A percentile compares a stretch with the other conserved stretches of the same genome.
Conservation (phyloP, 2,329 filamentous ascomycete species). For the Didymosphaeria variabile region DNA sequence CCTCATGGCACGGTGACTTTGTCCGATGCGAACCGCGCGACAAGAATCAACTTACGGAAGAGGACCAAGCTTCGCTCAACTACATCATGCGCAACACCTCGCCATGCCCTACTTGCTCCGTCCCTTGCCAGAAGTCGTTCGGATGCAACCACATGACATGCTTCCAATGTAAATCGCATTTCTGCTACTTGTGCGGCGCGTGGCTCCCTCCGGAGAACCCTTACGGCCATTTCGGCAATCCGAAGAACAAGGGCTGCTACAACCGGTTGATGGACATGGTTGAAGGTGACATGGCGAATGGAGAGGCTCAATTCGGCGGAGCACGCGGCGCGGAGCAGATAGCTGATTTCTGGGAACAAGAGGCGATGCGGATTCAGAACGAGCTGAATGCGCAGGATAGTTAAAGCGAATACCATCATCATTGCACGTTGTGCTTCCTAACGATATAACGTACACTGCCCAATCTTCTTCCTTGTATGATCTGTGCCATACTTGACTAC, state of each 20-base stretch:
- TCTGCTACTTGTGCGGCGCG: slow-evolving; percentile 92
- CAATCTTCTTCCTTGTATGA: neutral
- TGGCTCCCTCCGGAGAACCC: slow-evolving; percentile 85
- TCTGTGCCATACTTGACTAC: neutral
- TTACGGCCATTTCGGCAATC: slow-evolving; percentile 86
- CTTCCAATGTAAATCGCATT: slow-evolving; percentile 87
- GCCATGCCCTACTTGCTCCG: slow-evolving; percentile 86
- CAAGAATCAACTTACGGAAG: slow-evolving; percentile 76
- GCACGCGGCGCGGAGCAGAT: slow-evolving; percentile 54
- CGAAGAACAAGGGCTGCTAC: slow-evolving; percentile 72
- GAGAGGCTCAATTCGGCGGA: slow-evolving; percentile 54
- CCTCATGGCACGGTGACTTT: slow-evolving; percentile 94
- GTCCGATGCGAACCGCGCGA: slow-evolving; percentile 74
- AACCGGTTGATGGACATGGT: slow-evolving; percentile 91
- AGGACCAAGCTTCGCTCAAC: slow-evolving; percentile 86
- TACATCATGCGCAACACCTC: slow-evolving; percentile 85
- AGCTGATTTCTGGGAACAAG: slow-evolving; percentile 49
- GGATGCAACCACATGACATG: slow-evolving; percentile 99
- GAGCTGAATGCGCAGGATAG: slow-evolving; percentile 50
- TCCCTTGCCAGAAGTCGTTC: slow-evolving; percentile 86
- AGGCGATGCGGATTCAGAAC: slow-evolving; percentile 45
- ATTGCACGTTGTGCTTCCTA: neutral
- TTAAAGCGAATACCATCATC: neutral
- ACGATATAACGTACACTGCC: neutral
- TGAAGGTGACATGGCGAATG: slow-evolving; percentile 71